Conservation (phyloP, 2,329 filamentous ascomycete species). For the Pseudopyricularia cyperi region DNA sequence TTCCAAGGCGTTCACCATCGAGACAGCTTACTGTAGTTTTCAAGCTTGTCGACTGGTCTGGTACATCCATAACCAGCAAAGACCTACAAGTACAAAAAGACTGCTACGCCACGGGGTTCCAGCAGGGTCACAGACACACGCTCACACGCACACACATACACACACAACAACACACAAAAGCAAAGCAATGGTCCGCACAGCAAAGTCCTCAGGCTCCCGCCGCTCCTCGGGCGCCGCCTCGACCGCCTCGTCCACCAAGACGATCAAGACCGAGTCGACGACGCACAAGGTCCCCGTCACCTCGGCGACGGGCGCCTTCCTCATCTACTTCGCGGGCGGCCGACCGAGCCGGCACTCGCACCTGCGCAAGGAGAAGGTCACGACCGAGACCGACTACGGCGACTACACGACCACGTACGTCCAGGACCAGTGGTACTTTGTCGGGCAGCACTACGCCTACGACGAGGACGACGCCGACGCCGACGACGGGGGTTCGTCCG, state of each 20-base stretch:
- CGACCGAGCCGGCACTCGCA: constrained; percentile 7
- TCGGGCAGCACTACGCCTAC: constrained; percentile 6
- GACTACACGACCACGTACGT: constrained; percentile 3
- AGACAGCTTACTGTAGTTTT: no score
- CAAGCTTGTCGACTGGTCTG: no score
- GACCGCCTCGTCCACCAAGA: constrained; percentile 3
- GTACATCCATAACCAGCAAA: no score
- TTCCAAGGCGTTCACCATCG: no score
- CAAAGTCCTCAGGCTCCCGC: background rate
- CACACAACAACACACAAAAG: background rate
- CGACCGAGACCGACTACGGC: constrained; percentile 6
- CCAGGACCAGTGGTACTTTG: constrained; percentile 3
- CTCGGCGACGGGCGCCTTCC: constrained; percentile 3
- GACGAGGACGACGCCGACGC: background rate
- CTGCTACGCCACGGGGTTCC: no score
- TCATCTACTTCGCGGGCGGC: constrained; percentile 8
- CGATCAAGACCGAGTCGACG: constrained; percentile 2
- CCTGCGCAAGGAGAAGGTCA: constrained; percentile 6
- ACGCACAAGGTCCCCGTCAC: constrained; percentile 2
- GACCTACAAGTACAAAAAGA: no score
- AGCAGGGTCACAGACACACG: no score
- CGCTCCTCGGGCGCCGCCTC: constrained; percentile 1
- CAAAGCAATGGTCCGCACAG: background rate
- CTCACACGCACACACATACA: background rate
- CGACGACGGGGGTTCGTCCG: no score